phyloP scores from a whole-genome alignment of 768 basidiomycete species.

The Porphyrellus cyaneotinctus region DNA sequence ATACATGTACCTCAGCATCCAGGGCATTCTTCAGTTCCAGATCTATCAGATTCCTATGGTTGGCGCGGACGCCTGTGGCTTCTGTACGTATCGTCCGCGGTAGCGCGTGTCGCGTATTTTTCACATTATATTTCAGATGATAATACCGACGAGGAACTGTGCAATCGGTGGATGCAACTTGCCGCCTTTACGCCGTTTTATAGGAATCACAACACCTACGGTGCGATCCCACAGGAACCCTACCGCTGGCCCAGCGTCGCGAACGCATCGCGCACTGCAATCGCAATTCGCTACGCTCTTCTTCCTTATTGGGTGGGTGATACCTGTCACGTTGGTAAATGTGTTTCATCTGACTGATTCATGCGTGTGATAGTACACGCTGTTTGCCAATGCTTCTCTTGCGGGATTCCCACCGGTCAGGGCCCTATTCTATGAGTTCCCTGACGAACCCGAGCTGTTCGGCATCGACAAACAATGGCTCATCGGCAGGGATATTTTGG shows the following conservation, averaged over 20 bases:
- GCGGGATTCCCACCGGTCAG: slow-evolving; percentile 64
- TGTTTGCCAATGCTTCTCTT: slow-evolving; percentile 62
- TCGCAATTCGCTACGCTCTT: slow-evolving; percentile 59
- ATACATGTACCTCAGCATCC: slow-evolving; percentile 63
- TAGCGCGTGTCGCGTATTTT: background rate
- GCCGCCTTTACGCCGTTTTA: slow-evolving; percentile 2
- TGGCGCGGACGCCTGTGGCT: slow-evolving; percentile 58
- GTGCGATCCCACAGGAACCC: slow-evolving; percentile 70
- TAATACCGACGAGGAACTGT: slow-evolving; percentile 4
- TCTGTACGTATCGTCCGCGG: slow-evolving; percentile 13
- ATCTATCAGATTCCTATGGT: slow-evolving; percentile 78
- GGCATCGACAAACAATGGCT: slow-evolving; percentile 65
- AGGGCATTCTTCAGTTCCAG: slow-evolving; percentile 80
- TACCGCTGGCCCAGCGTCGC: slow-evolving; percentile 77
- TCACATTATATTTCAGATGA: slow-evolving; percentile 6
- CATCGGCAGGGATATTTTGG: slow-evolving; percentile 62
- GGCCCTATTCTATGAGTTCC: slow-evolving; percentile 76
- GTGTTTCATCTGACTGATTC: slow-evolving; percentile 32
- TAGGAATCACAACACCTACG: slow-evolving; percentile 50
- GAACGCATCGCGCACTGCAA: slow-evolving; percentile 65
- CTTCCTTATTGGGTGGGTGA: slow-evolving; percentile 70
- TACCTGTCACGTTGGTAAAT: background rate
- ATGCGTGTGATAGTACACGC: slow-evolving; percentile 47
- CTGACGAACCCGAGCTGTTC: slow-evolving; percentile 61
- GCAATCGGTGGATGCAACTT: slow-evolving; percentile 5